phyloP scores from a whole-genome alignment of 805 yeast species.

The Ascoidea asiatica region DNA sequence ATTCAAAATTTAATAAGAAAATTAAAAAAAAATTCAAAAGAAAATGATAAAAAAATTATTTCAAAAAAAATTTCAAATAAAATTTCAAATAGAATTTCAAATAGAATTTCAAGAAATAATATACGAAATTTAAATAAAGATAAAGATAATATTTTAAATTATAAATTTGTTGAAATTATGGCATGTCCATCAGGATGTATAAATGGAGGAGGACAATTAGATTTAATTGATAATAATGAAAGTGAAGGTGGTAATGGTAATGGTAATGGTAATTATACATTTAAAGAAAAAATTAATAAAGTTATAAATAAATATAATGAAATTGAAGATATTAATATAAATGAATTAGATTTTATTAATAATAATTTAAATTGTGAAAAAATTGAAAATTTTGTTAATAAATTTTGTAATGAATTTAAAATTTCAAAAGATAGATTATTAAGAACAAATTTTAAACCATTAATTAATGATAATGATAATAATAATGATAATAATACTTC shows the following conservation, averaged over 20 bases:
- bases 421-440: neutral
- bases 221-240: too few relatives aligned
- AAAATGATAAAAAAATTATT: conserved; percentile 11
- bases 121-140: conserved; percentile 4
- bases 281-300: too few relatives aligned
- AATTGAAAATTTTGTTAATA: too few relatives aligned
- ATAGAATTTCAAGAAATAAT: conserved; percentile 8
- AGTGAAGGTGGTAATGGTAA: conserved; percentile 19
- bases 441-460: neutral
- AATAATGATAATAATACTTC: too few relatives aligned
- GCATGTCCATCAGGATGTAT: conserved; percentile 98
- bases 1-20: conserved; percentile 88
- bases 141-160: conserved; percentile 31
- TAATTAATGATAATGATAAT: neutral
- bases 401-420: neutral
- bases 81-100: conserved; percentile 25
- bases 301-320: neutral
- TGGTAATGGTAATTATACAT: conserved; percentile 3
- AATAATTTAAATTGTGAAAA: neutral
- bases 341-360: neutral
- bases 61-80: conserved; percentile 26
- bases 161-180: conserved; percentile 88
- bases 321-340: neutral
- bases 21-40: conserved; percentile 32
- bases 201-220: conserved; percentile 95